Evolutionary conservation across 2,329 filamentous ascomycete genomes (phyloP), one percentile per base, ranked within the genome.

Genomic region (Trichoderma brevicompactum): DNA sequence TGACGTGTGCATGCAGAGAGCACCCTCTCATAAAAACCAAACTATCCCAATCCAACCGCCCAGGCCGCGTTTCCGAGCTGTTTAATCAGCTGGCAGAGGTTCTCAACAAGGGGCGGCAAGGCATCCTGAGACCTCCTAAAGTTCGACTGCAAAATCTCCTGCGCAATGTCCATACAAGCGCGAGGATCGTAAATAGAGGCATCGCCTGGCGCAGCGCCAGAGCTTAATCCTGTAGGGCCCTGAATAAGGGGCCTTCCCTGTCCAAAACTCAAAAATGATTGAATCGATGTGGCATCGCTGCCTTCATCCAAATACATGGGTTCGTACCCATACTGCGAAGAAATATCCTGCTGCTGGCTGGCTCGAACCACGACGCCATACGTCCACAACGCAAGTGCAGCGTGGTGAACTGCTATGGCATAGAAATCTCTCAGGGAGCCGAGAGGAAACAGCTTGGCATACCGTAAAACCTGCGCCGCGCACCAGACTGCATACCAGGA

Each of bases 401-500:
- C 88, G 72, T 92, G 89, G 72, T 91, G 90, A 0, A 91, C 82
- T 0, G 85, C 87, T 7, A 92, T 85, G 0, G 89, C 88, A 67
- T 87, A 85, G 72, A 92, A 91, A 68, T 89, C 87, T 49, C 86
- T 84, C 3, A 91, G 74, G 10, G 83, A 79, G 0, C 82, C 80
- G 1, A 78, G 73, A 0, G 85, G 82, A 54, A 88, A 83, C 54
- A 77, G 67, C 70, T 82, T 84, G 2, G 87, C 88, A 46, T 85
- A 83, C 7, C 87, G 83, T 5, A 92, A 73, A 1, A 90, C 81
- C 73, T 91, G 89, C 0, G 87, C 89, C 1, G 89, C 89, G 69
- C 89, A 87, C 84, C 86, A 91, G 0, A 91, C 73, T 9, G 88
- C 85, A 67, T 85, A 83, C 34, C 87, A 81, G 7, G 87, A 83